These are phyloP conservation scores for Sclerotinia borealis DNA, from an alignment of 2,329 filamentous ascomycete genomes.

Conservation along the genomic window DNA sequence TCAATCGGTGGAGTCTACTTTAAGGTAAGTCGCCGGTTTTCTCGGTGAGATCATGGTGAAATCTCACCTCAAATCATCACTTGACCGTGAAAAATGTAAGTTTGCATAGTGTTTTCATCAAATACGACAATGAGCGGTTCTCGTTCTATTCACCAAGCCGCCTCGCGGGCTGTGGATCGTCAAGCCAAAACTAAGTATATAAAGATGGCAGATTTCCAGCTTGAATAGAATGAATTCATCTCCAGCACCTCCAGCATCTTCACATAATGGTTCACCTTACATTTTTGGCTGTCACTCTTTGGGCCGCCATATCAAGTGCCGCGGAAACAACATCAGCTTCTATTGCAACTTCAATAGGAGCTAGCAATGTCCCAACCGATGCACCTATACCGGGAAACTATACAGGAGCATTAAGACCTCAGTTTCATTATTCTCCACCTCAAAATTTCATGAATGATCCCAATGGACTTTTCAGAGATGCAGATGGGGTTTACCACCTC, in stretches of 20 bases:
- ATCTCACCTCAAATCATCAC: not conserved
- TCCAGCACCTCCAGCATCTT: not conserved
- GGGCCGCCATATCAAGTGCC: slow-evolving; percentile 13
- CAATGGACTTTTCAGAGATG: slow-evolving; percentile 56
- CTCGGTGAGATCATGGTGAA: slow-evolving; percentile 16
- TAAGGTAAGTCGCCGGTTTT: slow-evolving; percentile 10
- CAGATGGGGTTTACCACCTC: slow-evolving; percentile 52
- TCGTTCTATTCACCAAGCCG: not conserved
- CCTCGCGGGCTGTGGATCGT: not conserved
- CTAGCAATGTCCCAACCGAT: slow-evolving; percentile 22
- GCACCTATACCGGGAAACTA: slow-evolving; percentile 24
- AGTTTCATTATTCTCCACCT: slow-evolving; percentile 51
- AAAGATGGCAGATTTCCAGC: not conserved
- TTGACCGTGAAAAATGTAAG: not conserved
- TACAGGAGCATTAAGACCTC: slow-evolving; percentile 35
- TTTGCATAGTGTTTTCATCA: not conserved
- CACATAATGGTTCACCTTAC: slow-evolving; percentile 1
- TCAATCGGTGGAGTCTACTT: not conserved
- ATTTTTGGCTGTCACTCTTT: slow-evolving; percentile 11
- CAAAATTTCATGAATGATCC: slow-evolving; percentile 54
- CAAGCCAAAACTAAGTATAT: not conserved
- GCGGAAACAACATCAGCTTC: slow-evolving; percentile 14
- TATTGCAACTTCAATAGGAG: slow-evolving; percentile 18
- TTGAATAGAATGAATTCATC: not conserved
- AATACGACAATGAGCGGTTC: not conserved